phyloP scores from a whole-genome alignment of 228 moss, liverwort and hornwort species.

The Sphagnum fallax region DNA sequence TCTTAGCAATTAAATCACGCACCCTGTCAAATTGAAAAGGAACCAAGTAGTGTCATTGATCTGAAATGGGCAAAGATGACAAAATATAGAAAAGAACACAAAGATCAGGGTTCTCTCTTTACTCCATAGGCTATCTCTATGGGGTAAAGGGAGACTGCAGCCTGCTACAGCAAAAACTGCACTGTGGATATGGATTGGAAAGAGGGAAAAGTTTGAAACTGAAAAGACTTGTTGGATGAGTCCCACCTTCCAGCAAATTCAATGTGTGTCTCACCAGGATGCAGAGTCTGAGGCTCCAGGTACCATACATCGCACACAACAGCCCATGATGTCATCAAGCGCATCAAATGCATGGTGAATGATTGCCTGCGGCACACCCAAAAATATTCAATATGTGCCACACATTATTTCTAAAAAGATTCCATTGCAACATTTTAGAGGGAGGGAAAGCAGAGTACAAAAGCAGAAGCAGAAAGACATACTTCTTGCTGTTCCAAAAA shows the following conservation, averaged over 20 bases:
- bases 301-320: conserved; percentile 99
- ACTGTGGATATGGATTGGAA: no score
- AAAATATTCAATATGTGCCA: no score
- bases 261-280: conserved; percentile 67
- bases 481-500: conserved; percentile 99
- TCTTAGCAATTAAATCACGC: conserved; percentile 63
- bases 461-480: conserved; percentile 10
- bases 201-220: background rate
- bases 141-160: no score
- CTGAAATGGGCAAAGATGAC: background rate
- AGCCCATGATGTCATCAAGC: conserved; percentile 98
- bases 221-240: no score
- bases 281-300: conserved; percentile 73
- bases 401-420: no score
- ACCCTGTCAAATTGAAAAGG: conserved; percentile 39
- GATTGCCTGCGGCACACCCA: conserved; percentile 47
- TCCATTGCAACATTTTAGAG: background rate
- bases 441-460: background rate
- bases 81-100: no score
- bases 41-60: background rate
- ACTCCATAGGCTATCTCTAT: background rate
- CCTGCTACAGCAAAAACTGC: no score
- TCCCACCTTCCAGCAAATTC: conserved; percentile 85
- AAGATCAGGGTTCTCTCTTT: background rate
- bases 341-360: conserved; percentile 86